Percentiles rank a stretch among this genome's conserved stretches.
Evolutionary conservation across 306 rosid genomes (phyloP).

Genomic region (Prunus mira): DNA sequence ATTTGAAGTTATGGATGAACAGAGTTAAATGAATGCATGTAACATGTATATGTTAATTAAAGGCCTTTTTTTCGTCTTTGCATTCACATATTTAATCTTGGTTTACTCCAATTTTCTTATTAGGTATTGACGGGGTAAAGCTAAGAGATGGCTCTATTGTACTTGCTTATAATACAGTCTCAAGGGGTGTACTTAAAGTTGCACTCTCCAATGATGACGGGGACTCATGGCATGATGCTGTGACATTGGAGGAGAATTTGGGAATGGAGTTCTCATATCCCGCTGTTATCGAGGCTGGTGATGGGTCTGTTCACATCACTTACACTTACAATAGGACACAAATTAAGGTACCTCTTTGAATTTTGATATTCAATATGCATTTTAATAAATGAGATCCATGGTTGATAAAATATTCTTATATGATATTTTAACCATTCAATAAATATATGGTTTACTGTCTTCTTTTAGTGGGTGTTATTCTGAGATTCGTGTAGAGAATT

Average conservation of each 20-base stretch:
- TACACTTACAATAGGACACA: slow-evolving; percentile 83
- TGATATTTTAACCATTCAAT: background rate
- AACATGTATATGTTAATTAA: background rate
- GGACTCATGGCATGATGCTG: slow-evolving; percentile 66
- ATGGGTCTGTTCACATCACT: slow-evolving; percentile 66
- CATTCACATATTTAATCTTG: background rate
- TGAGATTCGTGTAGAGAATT: slow-evolving; percentile 4
- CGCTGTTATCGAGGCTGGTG: slow-evolving; percentile 84
- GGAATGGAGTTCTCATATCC: slow-evolving; percentile 89
- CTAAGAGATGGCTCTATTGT: slow-evolving; percentile 69
- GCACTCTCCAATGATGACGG: slow-evolving; percentile 84
- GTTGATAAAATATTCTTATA: background rate
- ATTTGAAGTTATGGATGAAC: background rate
- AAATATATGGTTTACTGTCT: background rate
- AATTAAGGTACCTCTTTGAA: slow-evolving; percentile 58
- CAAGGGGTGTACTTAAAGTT: slow-evolving; percentile 77
- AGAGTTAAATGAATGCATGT: background rate
- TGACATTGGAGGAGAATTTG: slow-evolving; percentile 68
- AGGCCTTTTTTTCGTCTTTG: background rate
- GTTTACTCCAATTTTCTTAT: slow-evolving; percentile 1
- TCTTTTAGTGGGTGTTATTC: slow-evolving; percentile 9
- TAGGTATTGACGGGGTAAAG: slow-evolving; percentile 92
- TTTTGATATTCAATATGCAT: slow-evolving; percentile 14
- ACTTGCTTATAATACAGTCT: slow-evolving; percentile 67
- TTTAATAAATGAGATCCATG: background rate